These are phyloP conservation scores for Aspergillus nanangensis DNA, from an alignment of 495 filamentous ascomycete species.

Conservation along the genomic window DNA sequence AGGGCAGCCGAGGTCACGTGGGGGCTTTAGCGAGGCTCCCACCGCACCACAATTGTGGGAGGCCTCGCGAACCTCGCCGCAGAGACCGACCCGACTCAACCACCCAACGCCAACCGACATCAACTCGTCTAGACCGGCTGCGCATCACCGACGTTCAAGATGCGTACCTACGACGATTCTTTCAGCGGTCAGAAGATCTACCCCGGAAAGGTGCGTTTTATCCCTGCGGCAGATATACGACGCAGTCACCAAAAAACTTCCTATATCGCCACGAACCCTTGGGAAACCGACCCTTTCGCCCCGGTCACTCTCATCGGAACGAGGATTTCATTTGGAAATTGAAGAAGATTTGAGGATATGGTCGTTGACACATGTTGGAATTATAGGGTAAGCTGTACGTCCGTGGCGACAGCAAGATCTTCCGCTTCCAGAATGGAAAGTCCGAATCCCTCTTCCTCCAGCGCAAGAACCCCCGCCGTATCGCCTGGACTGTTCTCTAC, in stretches of 20 bases:
- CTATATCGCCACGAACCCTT: slow-evolving; percentile 1
- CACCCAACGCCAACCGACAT: slow-evolving; percentile 49
- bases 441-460: slow-evolving; percentile 99
- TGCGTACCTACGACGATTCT: slow-evolving; percentile 98
- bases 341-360: too few species aligned
- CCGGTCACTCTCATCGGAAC: not conserved
- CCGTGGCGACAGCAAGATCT: slow-evolving; percentile 99
- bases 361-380: slow-evolving; percentile 15
- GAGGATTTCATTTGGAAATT: too few species aligned
- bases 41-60: slow-evolving; percentile 47
- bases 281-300: not conserved
- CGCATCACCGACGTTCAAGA: slow-evolving; percentile 61
- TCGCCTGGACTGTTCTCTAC: slow-evolving; percentile 97
- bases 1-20: slow-evolving; percentile 46
- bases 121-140: slow-evolving; percentile 32
- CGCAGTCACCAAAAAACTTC: not conserved
- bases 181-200: slow-evolving; percentile 99
- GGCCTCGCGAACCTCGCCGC: slow-evolving; percentile 28
- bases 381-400: slow-evolving; percentile 94
- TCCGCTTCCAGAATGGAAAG: slow-evolving; percentile 99
- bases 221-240: slow-evolving; percentile 2
- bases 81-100: slow-evolving; percentile 44
- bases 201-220: slow-evolving; percentile 87
- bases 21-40: slow-evolving; percentile 42
- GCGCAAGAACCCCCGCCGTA: slow-evolving; percentile 99